Evolutionary conservation across 116 monocot species (phyloP).

Genomic region (Trichopus zeylanicus): DNA sequence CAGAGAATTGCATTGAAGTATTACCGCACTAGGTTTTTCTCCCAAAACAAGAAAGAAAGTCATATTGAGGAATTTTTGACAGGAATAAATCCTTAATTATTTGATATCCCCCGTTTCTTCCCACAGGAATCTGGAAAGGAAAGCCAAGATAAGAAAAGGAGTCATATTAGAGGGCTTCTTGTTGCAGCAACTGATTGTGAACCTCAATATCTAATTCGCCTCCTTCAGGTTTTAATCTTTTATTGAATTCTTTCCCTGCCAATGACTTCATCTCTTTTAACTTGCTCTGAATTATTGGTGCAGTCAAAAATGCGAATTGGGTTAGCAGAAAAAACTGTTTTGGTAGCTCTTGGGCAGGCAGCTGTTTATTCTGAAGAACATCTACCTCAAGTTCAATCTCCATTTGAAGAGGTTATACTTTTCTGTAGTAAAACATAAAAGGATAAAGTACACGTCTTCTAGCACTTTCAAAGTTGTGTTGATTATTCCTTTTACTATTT

Average conservation of each 20-base stretch:
- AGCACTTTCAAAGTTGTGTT: too few species aligned
- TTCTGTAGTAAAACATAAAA: too few species aligned
- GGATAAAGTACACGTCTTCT: too few species aligned
- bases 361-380: conserved; percentile 46
- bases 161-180: conserved; percentile 96
- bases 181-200: conserved; percentile 98
- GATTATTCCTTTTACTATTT: too few species aligned
- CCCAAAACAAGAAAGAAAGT: too few species aligned
- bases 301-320: conserved; percentile 99
- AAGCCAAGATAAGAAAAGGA: conserved; percentile 96
- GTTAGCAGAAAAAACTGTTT: conserved; percentile 95
- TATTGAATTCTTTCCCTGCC: background rate
- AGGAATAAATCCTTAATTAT: too few species aligned
- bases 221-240: conserved; percentile 60
- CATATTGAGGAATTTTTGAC: too few species aligned
- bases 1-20: too few species aligned
- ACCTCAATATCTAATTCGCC: conserved; percentile 84
- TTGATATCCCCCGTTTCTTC: too few species aligned
- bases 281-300: conserved; percentile 14
- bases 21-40: too few species aligned
- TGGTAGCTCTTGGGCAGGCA: conserved; percentile 90
- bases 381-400: conserved; percentile 32
- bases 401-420: conserved; percentile 91
- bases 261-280: background rate
- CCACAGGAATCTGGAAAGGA: conserved; percentile 89